phyloP scores from a whole-genome alignment of 352 stramenopile genomes.

The Discostella stelligera region DNA sequence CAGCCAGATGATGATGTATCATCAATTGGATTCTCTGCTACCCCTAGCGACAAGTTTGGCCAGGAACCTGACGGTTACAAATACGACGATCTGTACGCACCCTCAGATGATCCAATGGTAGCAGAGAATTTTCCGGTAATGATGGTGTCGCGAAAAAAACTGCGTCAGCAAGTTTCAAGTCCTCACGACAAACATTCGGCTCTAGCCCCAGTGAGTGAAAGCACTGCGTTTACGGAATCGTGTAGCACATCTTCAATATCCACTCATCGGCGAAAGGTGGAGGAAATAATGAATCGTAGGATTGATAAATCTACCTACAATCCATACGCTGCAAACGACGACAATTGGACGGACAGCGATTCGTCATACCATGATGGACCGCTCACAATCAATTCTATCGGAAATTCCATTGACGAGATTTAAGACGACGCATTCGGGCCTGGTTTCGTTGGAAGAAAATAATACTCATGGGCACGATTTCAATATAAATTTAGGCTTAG shows the following conservation, averaged over 20 bases:
- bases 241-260: conserved; percentile 10
- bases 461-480: background rate
- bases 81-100: background rate
- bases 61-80: conserved; percentile 3
- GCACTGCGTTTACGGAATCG: conserved; percentile 10
- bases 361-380: background rate
- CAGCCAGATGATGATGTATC: conserved; percentile 12
- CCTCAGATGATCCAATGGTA: background rate
- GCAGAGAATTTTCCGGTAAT: background rate
- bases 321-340: background rate
- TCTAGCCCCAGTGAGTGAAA: conserved; percentile 17
- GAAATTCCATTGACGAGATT: background rate
- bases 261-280: conserved; percentile 16
- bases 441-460: too few species aligned
- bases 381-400: background rate
- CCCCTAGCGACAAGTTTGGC: background rate
- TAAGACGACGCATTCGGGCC: too few species aligned
- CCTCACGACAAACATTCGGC: background rate
- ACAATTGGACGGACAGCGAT: conserved; percentile 8
- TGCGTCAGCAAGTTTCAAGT: background rate
- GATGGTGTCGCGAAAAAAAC: conserved; percentile 18
- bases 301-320: conserved; percentile 1
- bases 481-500: background rate
- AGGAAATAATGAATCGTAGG: conserved; percentile 30
- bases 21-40: conserved; percentile 2